Base-by-base conservation (phyloP, 345 rosid genomes). In the Carallia pectinifolia region DNA sequence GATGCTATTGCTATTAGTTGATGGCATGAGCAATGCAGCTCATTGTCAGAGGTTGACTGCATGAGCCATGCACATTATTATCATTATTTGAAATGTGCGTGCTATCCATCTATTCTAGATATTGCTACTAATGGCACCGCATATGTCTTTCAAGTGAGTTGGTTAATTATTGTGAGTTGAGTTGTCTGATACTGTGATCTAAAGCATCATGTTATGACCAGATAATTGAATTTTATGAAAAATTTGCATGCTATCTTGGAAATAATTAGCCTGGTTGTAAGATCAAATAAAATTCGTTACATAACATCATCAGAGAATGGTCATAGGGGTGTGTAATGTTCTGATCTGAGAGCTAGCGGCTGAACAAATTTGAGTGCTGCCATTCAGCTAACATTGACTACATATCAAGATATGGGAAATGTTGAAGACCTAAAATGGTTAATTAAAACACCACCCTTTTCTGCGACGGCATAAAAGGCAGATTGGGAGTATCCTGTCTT, bases 61-160 rank as follows among this genome's bases (percentile, higher is more conserved):
- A 66, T 39, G 67, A n/a, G 47, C 77, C 71, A 61, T 73, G 71
- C 77, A 67, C 62, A 17, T 61, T 6, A 12, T 30, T 61, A 62
- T 53, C 31, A 6, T 62, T 9, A 44, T 68, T 31, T 44, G 64
- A 36, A 36, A 50, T 31, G 16, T n/a, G 6, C 18, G 9, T 44
- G 55, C 18, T n/a, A 31, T 5, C 16, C 12, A 37, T 47, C 55
- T 23, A 58, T 34, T 19, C 23, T 23, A n/a, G 6, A 44, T 44
- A 38, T 40, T 66, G 53, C 62, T 31, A 18, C 18, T 29, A 13
- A 29, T 6, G 37, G 47, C 52, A 50, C 36, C 23, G 7, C 23
- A 39, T 17, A 7, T 53, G 30, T 55, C 47, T 53, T 66, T 12
- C 33, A 36, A 47, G 48, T 17, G 7, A 19, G 36, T 56, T 71